A percentile compares a stretch with the other conserved stretches of the same genome.
phyloP scores from a whole-genome alignment of 208 protist genomes.

The Vickermania ingenoplastis region DNA sequence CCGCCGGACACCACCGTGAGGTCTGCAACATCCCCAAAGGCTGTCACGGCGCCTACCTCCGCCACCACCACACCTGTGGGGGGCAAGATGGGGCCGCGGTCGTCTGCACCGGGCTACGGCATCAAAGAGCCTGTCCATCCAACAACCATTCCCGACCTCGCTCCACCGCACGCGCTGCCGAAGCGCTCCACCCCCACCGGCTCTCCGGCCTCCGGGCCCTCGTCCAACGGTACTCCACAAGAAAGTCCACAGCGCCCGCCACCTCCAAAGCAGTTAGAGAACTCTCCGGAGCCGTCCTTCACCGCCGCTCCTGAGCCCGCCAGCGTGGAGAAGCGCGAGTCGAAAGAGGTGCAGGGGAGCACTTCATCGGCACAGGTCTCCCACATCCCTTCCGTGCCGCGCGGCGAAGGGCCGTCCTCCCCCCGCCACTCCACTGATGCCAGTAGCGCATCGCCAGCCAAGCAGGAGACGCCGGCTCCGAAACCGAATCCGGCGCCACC shows the following conservation, averaged over 20 bases:
- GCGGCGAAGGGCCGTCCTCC: no score
- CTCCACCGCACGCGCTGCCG: not conserved
- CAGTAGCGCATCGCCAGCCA: no score
- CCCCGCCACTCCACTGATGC: no score
- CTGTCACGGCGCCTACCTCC: not conserved
- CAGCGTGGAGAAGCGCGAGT: not conserved
- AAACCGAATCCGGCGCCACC: no score
- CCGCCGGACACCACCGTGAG: not conserved
- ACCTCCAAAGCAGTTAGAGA: not conserved
- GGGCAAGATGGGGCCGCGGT: not conserved
- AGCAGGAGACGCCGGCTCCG: no score
- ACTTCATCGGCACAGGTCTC: not conserved
- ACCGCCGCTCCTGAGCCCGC: not conserved
- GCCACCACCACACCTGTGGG: not conserved
- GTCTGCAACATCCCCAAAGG: not conserved
- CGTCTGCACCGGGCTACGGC: not conserved
- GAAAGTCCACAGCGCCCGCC: not conserved
- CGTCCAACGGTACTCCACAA: not conserved
- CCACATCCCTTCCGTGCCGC: not conserved
- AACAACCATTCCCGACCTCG: not conserved
- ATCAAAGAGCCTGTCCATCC: not conserved
- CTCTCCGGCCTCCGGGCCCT: not conserved
- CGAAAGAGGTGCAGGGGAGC: not conserved
- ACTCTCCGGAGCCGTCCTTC: not conserved
- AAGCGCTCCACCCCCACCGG: not conserved